Conservation (phyloP, 1,284 basidiomycete genomes). For the Agaricales sp. region DNA sequence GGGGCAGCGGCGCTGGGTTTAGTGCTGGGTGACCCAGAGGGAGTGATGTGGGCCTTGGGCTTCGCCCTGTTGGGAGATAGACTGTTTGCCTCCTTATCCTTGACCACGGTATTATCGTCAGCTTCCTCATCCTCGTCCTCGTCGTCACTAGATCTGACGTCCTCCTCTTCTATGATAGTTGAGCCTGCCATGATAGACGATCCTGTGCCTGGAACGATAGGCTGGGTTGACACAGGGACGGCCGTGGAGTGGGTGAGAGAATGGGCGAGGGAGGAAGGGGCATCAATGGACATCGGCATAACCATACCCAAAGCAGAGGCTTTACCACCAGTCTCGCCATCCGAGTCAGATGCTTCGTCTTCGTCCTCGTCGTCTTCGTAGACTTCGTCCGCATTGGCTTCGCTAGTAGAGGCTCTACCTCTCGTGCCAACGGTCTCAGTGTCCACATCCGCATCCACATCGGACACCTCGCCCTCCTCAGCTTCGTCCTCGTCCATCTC, state of each 20-base stretch:
- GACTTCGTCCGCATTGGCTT: slow-evolving; percentile 17
- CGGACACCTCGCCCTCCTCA: slow-evolving; percentile 23
- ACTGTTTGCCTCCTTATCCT: not conserved
- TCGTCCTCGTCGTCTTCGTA: slow-evolving; percentile 16
- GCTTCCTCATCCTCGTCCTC: slow-evolving; percentile 9
- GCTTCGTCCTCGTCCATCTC: slow-evolving; percentile 23
- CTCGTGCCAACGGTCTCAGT: slow-evolving; percentile 14
- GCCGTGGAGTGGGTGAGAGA: not conserved
- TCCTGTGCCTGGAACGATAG: not conserved
- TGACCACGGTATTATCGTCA: not conserved
- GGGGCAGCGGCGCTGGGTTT: not conserved
- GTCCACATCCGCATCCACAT: slow-evolving; percentile 14
- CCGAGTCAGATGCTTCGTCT: slow-evolving; percentile 9
- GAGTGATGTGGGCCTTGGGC: not conserved
- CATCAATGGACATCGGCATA: not conserved
- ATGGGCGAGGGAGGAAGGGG: not conserved
- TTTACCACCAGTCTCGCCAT: slow-evolving; percentile 13
- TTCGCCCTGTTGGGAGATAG: not conserved
- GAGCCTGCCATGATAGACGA: not conserved
- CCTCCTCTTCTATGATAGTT: slow-evolving; percentile 1
- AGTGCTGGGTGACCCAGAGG: not conserved
- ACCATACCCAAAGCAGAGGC: slow-evolving; percentile 11
- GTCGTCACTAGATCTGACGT: not conserved
- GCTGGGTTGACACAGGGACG: not conserved
- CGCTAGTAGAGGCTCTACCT: slow-evolving; percentile 14